These are phyloP conservation scores for Phylloporus arenicola DNA, from an alignment of 768 basidiomycete species.

Conservation along the genomic window DNA sequence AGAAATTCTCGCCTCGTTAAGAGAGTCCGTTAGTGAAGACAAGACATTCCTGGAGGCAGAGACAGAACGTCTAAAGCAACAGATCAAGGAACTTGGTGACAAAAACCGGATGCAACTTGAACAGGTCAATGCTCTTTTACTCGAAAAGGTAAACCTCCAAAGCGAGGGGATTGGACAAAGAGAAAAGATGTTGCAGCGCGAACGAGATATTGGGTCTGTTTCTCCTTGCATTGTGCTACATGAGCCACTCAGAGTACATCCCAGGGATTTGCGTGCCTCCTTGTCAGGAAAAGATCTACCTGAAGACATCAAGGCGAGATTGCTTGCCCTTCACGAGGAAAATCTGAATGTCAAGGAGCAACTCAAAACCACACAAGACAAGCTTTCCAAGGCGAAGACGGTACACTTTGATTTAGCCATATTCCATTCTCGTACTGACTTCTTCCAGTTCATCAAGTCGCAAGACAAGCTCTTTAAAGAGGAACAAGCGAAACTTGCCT, in stretches of 20 bases:
- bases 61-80: constrained; percentile 54
- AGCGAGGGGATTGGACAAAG: constrained; percentile 86
- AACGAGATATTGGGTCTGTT: constrained; percentile 75
- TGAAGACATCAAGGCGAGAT: constrained; percentile 71
- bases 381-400: constrained; percentile 72
- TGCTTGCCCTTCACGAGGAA: constrained; percentile 75
- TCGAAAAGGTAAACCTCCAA: constrained; percentile 90
- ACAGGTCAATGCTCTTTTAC: constrained; percentile 74
- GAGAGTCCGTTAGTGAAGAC: constrained; percentile 87
- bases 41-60: constrained; percentile 71
- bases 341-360: constrained; percentile 67
- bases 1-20: constrained; percentile 78
- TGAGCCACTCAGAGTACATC: constrained; percentile 1
- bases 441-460: constrained; percentile 78
- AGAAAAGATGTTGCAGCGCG: constrained; percentile 80
- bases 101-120: constrained; percentile 90
- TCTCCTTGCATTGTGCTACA: neutral
- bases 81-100: constrained; percentile 67
- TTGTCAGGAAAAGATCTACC: constrained; percentile 75
- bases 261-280: constrained; percentile 71
- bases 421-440: constrained; percentile 1
- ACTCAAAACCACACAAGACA: constrained; percentile 64
- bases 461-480: constrained; percentile 89
- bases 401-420: constrained; percentile 33
- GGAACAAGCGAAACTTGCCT: constrained; percentile 57